Evolutionary conservation across 202 grass and related monocot species (phyloP).

Genomic region (Musa balbisiana): DNA sequence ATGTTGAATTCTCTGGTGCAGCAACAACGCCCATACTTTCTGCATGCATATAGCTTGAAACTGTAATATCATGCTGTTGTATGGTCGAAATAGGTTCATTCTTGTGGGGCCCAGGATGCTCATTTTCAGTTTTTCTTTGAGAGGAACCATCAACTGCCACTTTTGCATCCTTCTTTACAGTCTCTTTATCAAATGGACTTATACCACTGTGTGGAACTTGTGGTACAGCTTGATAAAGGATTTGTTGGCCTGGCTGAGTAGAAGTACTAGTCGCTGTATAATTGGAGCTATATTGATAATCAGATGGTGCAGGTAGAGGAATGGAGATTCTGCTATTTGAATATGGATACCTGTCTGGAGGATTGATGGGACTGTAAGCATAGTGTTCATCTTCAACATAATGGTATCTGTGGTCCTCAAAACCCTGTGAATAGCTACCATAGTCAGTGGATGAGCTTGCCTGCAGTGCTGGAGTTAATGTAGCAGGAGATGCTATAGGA

Average conservation of each 20-base stretch:
- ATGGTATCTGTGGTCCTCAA: constrained; percentile 32
- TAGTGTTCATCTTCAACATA: constrained; percentile 41
- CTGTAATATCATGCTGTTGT: constrained; percentile 28
- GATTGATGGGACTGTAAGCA: constrained; percentile 2
- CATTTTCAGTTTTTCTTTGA: constrained; percentile 36
- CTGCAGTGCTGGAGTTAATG: constrained; percentile 19
- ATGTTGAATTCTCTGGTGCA: constrained; percentile 45
- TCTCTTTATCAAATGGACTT: constrained; percentile 4
- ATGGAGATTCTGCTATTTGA: constrained; percentile 42
- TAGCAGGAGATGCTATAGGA: constrained; percentile 21
- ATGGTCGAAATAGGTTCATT: constrained; percentile 19
- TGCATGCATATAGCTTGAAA: constrained; percentile 35
- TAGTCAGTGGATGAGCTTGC: constrained; percentile 35
- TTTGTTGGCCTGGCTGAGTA: constrained; percentile 30
- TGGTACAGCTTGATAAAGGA: constrained; percentile 32
- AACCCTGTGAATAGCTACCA: constrained; percentile 38
- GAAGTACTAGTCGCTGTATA: constrained; percentile 42
- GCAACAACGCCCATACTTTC: constrained; percentile 25
- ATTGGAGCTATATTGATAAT: constrained; percentile 53
- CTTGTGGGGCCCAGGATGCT: constrained; percentile 43
- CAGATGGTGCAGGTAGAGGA: constrained; percentile 47
- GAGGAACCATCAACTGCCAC: constrained; percentile 20
- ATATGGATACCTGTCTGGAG: constrained; percentile 23
- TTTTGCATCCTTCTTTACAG: constrained; percentile 25
- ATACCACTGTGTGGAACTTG: constrained; percentile 7